These are phyloP conservation scores for Diaporthe sp. DNA, from an alignment of 2,329 filamentous ascomycete species.

Conservation along the genomic window DNA sequence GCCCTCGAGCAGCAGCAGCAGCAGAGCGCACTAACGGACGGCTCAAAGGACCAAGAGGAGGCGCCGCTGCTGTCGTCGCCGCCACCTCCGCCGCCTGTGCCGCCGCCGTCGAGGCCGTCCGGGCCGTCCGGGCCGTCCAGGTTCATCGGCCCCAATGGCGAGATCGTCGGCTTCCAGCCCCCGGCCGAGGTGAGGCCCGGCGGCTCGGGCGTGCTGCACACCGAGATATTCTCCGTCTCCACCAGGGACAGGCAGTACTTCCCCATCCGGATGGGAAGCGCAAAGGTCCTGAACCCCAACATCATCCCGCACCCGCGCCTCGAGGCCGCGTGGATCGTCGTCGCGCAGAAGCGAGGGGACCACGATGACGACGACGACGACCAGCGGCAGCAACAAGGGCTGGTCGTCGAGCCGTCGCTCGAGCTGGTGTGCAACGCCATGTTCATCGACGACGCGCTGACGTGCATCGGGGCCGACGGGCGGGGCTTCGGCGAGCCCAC, in stretches of 20 bases:
- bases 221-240: constrained; percentile 61
- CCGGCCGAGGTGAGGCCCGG: constrained; percentile 22
- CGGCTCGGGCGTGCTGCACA: constrained; percentile 45
- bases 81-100: neutral
- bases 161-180: constrained; percentile 28
- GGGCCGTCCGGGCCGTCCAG: neutral
- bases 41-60: neutral
- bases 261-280: constrained; percentile 59
- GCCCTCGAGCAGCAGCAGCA: neutral
- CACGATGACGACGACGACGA: constrained; percentile 44
- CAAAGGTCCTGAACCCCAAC: constrained; percentile 65
- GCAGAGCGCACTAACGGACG: constrained; percentile 9
- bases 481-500: constrained; percentile 48
- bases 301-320: constrained; percentile 67
- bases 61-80: neutral
- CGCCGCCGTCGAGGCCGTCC: neutral
- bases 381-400: constrained; percentile 33
- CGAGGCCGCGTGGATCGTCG: constrained; percentile 63
- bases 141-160: constrained; percentile 28
- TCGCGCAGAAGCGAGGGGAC: constrained; percentile 58
- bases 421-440: constrained; percentile 65
- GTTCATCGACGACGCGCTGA: constrained; percentile 58
- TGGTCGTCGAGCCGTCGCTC: constrained; percentile 46
- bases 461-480: constrained; percentile 52
- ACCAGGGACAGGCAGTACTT: constrained; percentile 63